Evolutionary conservation across 257 asterid species (phyloP).

Genomic region (Nicotiana otophora): DNA sequence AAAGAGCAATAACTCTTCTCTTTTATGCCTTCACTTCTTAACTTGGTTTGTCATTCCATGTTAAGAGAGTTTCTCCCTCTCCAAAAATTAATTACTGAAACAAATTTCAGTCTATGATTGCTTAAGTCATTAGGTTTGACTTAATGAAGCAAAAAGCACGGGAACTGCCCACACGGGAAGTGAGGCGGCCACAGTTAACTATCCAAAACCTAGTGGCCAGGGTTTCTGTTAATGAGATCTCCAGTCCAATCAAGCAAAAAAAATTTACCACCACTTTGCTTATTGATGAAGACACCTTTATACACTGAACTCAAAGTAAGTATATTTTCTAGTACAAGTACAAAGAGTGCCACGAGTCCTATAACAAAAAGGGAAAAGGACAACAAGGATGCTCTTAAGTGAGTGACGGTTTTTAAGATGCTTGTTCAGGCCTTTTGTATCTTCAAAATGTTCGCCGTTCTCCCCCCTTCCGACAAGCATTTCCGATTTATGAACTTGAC

Average conservation of each 20-base stretch:
- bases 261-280: neutral
- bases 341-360: neutral
- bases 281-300: neutral
- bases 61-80: neutral
- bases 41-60: neutral
- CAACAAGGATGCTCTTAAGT: neutral
- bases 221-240: neutral
- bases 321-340: neutral
- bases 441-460: neutral
- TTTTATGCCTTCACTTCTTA: neutral
- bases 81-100: neutral
- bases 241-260: neutral
- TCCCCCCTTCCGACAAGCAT: neutral
- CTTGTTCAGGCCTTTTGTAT: neutral
- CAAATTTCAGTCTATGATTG: neutral
- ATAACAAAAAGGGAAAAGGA: neutral
- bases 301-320: neutral
- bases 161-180: neutral
- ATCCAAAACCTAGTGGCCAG: neutral
- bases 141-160: neutral
- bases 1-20: neutral
- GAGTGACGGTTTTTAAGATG: neutral
- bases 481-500: neutral
- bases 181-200: neutral
- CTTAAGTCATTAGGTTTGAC: neutral